Conservation (phyloP, 2,329 filamentous ascomycete genomes). For the Elsinoe necatrix region DNA sequence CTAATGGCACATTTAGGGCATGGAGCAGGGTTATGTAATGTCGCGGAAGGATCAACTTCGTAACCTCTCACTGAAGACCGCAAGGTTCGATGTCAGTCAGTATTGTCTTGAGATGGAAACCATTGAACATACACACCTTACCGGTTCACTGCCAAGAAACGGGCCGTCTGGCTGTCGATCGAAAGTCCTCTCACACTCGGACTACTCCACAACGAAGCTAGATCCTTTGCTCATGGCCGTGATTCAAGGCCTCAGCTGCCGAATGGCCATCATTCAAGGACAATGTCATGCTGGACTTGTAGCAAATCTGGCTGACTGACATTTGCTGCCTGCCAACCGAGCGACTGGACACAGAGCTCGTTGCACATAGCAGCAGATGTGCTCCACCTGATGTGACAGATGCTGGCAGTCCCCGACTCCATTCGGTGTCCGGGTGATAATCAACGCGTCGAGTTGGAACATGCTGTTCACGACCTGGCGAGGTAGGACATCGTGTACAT, state of each 20-base stretch:
- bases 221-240: neutral
- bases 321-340: neutral
- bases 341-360: neutral
- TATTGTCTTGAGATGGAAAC: too few relatives aligned
- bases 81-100: too few relatives aligned
- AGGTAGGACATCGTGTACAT: neutral
- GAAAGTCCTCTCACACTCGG: neutral
- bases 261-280: too few relatives aligned
- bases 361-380: neutral
- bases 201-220: neutral
- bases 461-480: neutral
- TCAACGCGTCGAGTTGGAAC: neutral
- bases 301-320: too few relatives aligned
- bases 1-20: neutral
- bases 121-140: too few relatives aligned
- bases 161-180: neutral
- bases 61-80: too few relatives aligned
- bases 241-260: too few relatives aligned
- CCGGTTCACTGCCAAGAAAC: neutral
- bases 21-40: neutral
- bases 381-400: neutral
- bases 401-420: neutral
- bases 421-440: neutral
- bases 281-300: too few relatives aligned
- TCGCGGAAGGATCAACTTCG: neutral